phyloP scores from a whole-genome alignment of 1,139 yeast species.

The Geotrichum candidum region DNA sequence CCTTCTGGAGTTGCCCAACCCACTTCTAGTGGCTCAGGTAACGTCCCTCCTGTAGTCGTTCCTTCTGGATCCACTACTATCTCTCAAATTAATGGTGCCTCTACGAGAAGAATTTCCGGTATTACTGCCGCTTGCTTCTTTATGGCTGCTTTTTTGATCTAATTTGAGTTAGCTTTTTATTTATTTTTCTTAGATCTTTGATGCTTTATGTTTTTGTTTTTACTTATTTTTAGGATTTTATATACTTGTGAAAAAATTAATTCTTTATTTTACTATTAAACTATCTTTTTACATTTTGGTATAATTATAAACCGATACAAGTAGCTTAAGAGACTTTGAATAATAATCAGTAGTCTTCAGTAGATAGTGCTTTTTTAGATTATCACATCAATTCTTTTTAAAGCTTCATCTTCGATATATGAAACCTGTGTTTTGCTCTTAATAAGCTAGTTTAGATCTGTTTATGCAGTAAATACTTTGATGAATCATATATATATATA shows the following conservation, averaged over 20 bases:
- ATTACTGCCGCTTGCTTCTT: background rate
- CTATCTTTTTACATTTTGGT: background rate
- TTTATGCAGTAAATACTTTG: too few relatives aligned
- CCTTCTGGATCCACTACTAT: background rate
- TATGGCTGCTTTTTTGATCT: background rate
- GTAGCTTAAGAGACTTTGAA: too few relatives aligned
- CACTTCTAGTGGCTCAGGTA: background rate
- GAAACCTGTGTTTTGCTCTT: too few relatives aligned
- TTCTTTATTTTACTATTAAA: too few relatives aligned
- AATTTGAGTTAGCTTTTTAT: background rate
- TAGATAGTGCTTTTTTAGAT: too few relatives aligned
- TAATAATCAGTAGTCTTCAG: too few relatives aligned
- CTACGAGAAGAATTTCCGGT: background rate
- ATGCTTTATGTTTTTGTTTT: background rate
- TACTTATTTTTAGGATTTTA: background rate
- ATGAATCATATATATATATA: too few relatives aligned
- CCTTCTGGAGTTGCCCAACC: background rate
- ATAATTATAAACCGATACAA: too few relatives aligned
- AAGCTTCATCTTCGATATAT: too few relatives aligned
- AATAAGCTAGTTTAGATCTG: too few relatives aligned
- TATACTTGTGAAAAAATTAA: too few relatives aligned
- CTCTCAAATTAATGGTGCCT: constrained; percentile 7
- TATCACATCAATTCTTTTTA: too few relatives aligned
- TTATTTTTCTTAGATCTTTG: background rate
- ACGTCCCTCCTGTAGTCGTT: background rate